Conservation (phyloP, 2,329 filamentous ascomycete genomes). For the Cladophialophora immunda region DNA sequence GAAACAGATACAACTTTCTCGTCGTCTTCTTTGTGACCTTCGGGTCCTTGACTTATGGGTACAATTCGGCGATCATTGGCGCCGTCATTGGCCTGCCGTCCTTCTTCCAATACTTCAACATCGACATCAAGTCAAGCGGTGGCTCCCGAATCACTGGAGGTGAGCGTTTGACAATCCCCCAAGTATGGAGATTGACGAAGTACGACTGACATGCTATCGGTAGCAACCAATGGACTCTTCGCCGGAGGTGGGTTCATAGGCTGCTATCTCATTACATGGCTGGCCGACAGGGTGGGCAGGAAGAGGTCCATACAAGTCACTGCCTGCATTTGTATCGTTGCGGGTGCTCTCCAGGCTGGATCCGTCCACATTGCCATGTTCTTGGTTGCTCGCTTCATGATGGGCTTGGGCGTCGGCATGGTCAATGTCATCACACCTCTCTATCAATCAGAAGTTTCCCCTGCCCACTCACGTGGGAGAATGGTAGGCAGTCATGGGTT, state of each 20-base stretch:
- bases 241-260: conserved; percentile 33
- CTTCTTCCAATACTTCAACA: conserved; percentile 53
- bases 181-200: not conserved
- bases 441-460: conserved; percentile 31
- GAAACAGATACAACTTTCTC: conserved; percentile 32
- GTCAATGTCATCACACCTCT: conserved; percentile 29
- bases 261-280: conserved; percentile 30
- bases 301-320: conserved; percentile 32
- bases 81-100: conserved; percentile 35
- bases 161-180: conserved; percentile 3
- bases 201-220: conserved; percentile 14
- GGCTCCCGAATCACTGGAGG: conserved; percentile 31
- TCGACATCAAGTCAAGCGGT: conserved; percentile 41
- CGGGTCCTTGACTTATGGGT: conserved; percentile 38
- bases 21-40: conserved; percentile 36
- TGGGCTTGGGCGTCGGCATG: conserved; percentile 33
- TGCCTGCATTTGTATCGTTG: conserved; percentile 31
- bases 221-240: conserved; percentile 36
- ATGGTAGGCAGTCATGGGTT: conserved; percentile 33
- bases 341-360: conserved; percentile 33
- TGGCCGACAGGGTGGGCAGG: conserved; percentile 31
- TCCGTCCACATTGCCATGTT: conserved; percentile 38
- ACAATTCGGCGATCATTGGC: conserved; percentile 37
- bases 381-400: conserved; percentile 35
- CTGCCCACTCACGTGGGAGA: conserved; percentile 48